A percentile compares a stretch with the other conserved stretches of the same genome.
Evolutionary conservation across 1,139 yeast species (phyloP).

Genomic region (Hyphopichia buzzinii): DNA sequence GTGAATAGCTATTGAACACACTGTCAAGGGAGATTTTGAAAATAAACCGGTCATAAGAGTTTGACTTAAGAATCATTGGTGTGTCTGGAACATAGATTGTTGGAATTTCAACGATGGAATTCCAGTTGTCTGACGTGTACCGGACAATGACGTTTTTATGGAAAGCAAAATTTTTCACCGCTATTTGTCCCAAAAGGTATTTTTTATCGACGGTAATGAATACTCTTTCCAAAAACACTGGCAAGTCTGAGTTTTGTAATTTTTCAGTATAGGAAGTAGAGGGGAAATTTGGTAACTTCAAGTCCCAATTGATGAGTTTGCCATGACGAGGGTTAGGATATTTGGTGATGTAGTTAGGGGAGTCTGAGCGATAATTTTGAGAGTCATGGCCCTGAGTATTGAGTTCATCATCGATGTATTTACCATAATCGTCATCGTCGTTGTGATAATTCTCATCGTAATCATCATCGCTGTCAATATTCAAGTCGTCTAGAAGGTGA

Average conservation of each 20-base stretch:
- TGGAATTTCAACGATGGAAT: conserved; percentile 65
- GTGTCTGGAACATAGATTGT: conserved; percentile 62
- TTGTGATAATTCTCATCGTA: conserved; percentile 19
- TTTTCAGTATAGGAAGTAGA: conserved; percentile 36
- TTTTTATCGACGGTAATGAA: conserved; percentile 57
- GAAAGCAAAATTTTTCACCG: conserved; percentile 67
- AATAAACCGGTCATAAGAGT: conserved; percentile 58
- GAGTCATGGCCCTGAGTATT: conserved; percentile 13
- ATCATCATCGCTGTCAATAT: conserved; percentile 14
- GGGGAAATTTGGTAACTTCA: conserved; percentile 49
- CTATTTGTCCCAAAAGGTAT: conserved; percentile 66
- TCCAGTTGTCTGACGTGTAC: conserved; percentile 72
- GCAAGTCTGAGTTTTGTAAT: conserved; percentile 30
- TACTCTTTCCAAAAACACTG: conserved; percentile 65
- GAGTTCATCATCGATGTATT: conserved; percentile 3
- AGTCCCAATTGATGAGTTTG: conserved; percentile 44
- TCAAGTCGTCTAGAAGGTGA: conserved; percentile 12
- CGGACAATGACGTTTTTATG: conserved; percentile 62
- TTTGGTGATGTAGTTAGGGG: conserved; percentile 16
- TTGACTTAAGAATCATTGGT: conserved; percentile 48
- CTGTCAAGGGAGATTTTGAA: conserved; percentile 50
- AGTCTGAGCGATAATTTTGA: conserved; percentile 10
- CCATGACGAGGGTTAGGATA: conserved; percentile 23
- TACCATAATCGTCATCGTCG: conserved; percentile 16
- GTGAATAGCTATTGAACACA: conserved; percentile 29